Percentiles rank a stretch among this genome's conserved stretches.
Conservation (phyloP, 2,329 filamentous ascomycete genomes). For the Verticillium longisporum region DNA sequence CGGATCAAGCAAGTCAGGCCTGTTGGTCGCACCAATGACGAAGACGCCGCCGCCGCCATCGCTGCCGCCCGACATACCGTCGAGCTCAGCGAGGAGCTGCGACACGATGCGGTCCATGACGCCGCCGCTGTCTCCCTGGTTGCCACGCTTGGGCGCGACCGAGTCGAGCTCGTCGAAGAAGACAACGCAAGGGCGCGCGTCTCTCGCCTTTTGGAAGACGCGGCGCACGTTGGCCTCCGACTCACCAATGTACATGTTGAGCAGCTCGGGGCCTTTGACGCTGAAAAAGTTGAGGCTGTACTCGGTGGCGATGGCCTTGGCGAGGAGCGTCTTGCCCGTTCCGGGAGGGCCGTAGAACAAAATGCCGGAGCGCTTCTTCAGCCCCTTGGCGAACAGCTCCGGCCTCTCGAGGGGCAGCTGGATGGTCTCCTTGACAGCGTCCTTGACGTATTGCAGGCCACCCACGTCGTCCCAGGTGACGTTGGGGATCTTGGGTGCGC, state of each 20-base stretch:
- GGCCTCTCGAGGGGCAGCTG: conserved; percentile 86
- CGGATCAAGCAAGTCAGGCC: conserved; percentile 86
- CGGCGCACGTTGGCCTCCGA: conserved; percentile 86
- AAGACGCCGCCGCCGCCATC: conserved; percentile 80
- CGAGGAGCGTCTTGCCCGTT: conserved; percentile 86
- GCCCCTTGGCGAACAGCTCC: conserved; percentile 91
- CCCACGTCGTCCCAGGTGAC: conserved; percentile 96
- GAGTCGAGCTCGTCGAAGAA: conserved; percentile 94
- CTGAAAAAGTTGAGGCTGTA: conserved; percentile 94
- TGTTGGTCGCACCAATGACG: conserved; percentile 92
- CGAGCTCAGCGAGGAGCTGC: conserved; percentile 87
- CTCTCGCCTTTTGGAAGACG: conserved; percentile 80
- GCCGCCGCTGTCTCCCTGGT: conserved; percentile 93
- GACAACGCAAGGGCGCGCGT: conserved; percentile 81
- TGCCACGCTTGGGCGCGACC: conserved; percentile 91
- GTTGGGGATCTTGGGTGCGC: conserved; percentile 95
- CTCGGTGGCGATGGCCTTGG: conserved; percentile 88
- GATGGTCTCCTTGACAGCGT: conserved; percentile 94
- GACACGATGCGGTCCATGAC: conserved; percentile 98
- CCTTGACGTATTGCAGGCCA: conserved; percentile 88
- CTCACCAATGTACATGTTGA: conserved; percentile 96
- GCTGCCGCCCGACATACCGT: conserved; percentile 94
- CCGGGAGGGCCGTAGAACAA: conserved; percentile 82
- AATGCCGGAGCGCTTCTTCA: conserved; percentile 96
- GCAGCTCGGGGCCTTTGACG: conserved; percentile 83